Conservation (phyloP, 345 rosid species). For the Rhodomyrtus tomentosa region DNA sequence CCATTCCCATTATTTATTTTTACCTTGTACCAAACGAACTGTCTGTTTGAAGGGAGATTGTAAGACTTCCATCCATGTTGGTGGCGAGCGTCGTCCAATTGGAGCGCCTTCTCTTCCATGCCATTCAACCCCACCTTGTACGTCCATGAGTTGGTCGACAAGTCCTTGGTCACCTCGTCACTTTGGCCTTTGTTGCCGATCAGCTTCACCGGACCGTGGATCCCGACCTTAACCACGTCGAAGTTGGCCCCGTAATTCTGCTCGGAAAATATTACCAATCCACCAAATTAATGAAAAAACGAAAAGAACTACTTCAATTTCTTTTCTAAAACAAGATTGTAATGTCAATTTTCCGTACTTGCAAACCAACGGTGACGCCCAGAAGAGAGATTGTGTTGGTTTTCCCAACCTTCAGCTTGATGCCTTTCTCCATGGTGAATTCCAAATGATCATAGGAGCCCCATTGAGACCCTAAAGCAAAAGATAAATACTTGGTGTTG, state of each 20-base stretch:
- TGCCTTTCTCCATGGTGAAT: constrained; percentile 10
- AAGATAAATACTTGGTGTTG: background rate
- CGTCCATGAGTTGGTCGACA: constrained; percentile 32
- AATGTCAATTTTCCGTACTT: background rate
- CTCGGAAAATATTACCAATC: background rate
- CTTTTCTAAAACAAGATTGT: background rate
- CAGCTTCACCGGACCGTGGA: constrained; percentile 23
- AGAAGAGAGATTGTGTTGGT: constrained; percentile 21
- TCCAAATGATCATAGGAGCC: background rate
- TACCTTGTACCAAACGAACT: constrained; percentile 63
- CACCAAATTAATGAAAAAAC: background rate
- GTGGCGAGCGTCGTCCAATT: background rate
- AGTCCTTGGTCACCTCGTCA: background rate
- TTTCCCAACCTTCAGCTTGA: constrained; percentile 13
- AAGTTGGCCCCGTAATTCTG: constrained; percentile 23
- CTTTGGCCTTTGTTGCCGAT: background rate
- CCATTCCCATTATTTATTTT: background rate
- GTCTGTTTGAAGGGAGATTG: constrained; percentile 17
- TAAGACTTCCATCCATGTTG: constrained; percentile 8
- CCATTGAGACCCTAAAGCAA: constrained; percentile 6
- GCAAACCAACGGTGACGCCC: constrained; percentile 45
- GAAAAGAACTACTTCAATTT: background rate
- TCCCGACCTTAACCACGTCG: constrained; percentile 6
- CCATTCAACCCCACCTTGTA: constrained; percentile 51
- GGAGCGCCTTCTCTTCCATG: constrained; percentile 5